Base-by-base conservation (phyloP, 2,329 filamentous ascomycete genomes). In the Paraphoma chrysanthemicola region DNA sequence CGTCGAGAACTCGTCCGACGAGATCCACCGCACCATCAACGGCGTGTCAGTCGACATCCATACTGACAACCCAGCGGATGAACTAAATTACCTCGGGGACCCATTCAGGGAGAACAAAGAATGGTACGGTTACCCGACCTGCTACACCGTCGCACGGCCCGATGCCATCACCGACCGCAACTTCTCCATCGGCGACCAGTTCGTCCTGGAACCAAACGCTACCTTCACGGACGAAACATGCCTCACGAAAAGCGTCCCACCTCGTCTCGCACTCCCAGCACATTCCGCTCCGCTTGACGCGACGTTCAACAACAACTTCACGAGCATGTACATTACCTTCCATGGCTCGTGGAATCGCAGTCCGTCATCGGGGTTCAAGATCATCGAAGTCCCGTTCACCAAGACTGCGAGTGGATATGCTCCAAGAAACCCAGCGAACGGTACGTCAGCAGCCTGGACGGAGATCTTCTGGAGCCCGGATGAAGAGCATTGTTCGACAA, bases 81-180 rank as follows among this genome's bases (percentile, higher is more conserved):
- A 91, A 74, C 78, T 92, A 69, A 91, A 91, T 74, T 90, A 85
- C 71, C 83, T 89, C 51, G 88, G 89, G 2, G 80, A 81, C 31
- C 81, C 81, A 0, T 45, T 62, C 0, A 61, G 54, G 39, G 63
- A 75, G 29, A 76, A 82, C 68, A 80, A 72, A 18, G 60, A 74
- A 3, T 90, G 90, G 75, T 89, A 88, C 68, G 89, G 89, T 8
- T 92, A 91, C 68, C 89, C 90, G 1, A 77, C 82, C 43, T 92
- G 89, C 77, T 88, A 88, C 65, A 81, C 88, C 0, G 78, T 88
- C 14, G 90, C 88, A 86, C 44, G 60, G 23, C 69, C 71, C 7
- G 52, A 51, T 1, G 48, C 39, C 5, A 69, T 72, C 44, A 64
- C 66, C 4, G 71, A 70, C 43, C 56, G 58, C 7, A 60, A 41